Evolutionary conservation across 495 filamentous ascomycete genomes (phyloP), one percentile per base, ranked within the genome.

Genomic region (Penicillium lividum): DNA sequence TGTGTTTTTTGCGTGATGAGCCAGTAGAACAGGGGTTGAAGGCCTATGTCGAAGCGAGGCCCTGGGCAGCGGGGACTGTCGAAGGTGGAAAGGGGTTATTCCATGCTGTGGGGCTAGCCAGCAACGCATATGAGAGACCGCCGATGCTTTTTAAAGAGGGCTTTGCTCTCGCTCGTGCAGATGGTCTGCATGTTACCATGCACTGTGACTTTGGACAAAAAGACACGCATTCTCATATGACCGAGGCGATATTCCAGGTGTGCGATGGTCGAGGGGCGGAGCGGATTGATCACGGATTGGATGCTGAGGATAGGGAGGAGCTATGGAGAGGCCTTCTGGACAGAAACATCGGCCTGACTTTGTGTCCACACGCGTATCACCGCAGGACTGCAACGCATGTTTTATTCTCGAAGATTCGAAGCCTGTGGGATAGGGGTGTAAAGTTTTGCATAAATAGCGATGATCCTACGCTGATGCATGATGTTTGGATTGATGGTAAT

Each of bases 201-300:
- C 76, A 79, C 51, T 78, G 76, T 58, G 76, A 78, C 46, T 74
- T 77, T 42, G 76, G 71, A 33, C 70, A 77, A 56, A 68, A 72
- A 50, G 72, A 77, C 54, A 72, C 73, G 3, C 62, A 66, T 46
- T 66, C 65, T 18, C 75, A 79, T 58, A 67, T 79, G 18, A 53
- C 44, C 5, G 64, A 77, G 51, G 71, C 68, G 11, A 67, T 75
- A 7, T 71, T 68, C 36, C 53, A 60, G 34, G 67, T 78, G 2
- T 66, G 68, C 48, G 64, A 34, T 16, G 67, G 68, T 0, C 10
- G n/a, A 13, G 70, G 69, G 0, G 53, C 57, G 5, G 73, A 79
- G 40, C 62, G 76, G 0, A 77, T 79, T 51, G 76, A 79, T 63
- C 74, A 79, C 63, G 76, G 76, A 4, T 56, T 77, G 5, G 74